phyloP scores from a whole-genome alignment of 306 rosid genomes.

The Prunus salicina region DNA sequence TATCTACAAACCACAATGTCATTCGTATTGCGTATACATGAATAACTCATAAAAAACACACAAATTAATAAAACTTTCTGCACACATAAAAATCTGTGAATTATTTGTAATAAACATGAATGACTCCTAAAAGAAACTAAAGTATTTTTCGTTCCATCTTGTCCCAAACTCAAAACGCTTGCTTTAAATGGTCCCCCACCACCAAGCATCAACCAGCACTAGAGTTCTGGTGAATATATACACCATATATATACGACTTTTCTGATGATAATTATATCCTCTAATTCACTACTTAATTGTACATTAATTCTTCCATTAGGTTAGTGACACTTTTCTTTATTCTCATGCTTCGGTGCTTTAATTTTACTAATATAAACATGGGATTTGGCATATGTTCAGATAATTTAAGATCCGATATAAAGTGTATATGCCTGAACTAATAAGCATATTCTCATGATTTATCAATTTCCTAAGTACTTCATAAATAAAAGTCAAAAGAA shows the following conservation, averaged over 20 bases:
- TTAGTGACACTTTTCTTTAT: constrained; percentile 16
- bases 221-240: neutral
- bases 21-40: no score
- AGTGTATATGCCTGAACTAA: constrained; percentile 2
- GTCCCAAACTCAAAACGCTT: no score
- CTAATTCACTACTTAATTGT: neutral
- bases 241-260: neutral
- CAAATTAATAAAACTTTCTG: no score
- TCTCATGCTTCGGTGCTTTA: constrained; percentile 6
- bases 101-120: no score
- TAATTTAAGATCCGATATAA: constrained; percentile 6
- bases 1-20: no score
- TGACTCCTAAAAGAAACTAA: no score
- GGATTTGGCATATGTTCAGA: constrained; percentile 1
- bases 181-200: neutral
- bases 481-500: neutral
- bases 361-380: constrained; percentile 1
- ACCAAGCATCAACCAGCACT: neutral
- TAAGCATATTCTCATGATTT: neutral
- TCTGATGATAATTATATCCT: neutral
- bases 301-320: constrained; percentile 19
- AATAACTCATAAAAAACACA: no score
- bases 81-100: no score
- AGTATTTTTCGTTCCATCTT: no score
- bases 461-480: neutral